Percentiles rank a stretch among this genome's conserved stretches.
Evolutionary conservation across 148 eudicot species (phyloP).

Genomic region (Camellia sinensis): DNA sequence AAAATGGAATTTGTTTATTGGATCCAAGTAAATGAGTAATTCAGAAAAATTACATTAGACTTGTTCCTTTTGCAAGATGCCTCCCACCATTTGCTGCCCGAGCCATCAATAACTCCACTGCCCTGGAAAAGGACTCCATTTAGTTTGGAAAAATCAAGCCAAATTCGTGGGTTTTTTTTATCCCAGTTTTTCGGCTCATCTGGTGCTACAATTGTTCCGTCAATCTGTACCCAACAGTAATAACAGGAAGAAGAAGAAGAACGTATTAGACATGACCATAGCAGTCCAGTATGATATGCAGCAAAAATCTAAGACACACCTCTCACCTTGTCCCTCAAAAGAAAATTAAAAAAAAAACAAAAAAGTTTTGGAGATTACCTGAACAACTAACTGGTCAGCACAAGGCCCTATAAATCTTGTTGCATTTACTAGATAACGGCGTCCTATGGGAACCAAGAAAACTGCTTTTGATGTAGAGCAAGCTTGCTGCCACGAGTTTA

Average conservation of each 20-base stretch:
- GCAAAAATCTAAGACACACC: not conserved
- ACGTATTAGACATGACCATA: slow-evolving; percentile 8
- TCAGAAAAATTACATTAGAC: slow-evolving; percentile 55
- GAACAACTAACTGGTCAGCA: slow-evolving; percentile 53
- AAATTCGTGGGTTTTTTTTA: slow-evolving; percentile 53
- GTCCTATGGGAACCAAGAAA: slow-evolving; percentile 73
- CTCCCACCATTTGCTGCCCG: slow-evolving; percentile 99
- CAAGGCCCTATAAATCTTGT: slow-evolving; percentile 90
- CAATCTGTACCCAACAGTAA: slow-evolving; percentile 49
- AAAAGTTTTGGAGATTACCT: slow-evolving; percentile 38
- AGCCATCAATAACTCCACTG: slow-evolving; percentile 86
- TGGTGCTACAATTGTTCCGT: slow-evolving; percentile 90
- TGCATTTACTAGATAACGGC: slow-evolving; percentile 75
- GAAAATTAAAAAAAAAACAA: not conserved
- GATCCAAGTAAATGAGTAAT: not conserved
- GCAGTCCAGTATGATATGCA: not conserved
- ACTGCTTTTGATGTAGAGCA: slow-evolving; percentile 68
- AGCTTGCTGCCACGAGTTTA: slow-evolving; percentile 79
- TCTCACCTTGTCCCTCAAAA: not conserved
- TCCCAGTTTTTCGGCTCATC: slow-evolving; percentile 82
- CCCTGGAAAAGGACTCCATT: slow-evolving; percentile 77
- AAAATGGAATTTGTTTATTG: not conserved
- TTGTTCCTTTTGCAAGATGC: slow-evolving; percentile 98
- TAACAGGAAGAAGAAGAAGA: not conserved
- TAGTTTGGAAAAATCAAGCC: slow-evolving; percentile 77